Conservation (phyloP, 495 filamentous ascomycete genomes). For the Penicillium cosmopolitanum region DNA sequence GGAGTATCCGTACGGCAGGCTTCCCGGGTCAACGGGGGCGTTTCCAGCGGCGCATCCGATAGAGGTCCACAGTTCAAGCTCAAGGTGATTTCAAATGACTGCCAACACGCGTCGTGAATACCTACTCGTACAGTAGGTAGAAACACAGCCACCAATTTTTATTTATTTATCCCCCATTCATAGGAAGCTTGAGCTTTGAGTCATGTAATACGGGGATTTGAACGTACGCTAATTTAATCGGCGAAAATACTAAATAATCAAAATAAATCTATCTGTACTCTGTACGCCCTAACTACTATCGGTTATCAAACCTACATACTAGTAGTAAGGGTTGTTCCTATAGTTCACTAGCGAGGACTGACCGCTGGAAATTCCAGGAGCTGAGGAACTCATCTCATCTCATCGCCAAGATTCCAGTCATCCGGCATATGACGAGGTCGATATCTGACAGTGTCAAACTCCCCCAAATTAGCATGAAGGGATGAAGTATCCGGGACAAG, state of each 20-base stretch:
- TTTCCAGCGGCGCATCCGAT: conserved; percentile 6
- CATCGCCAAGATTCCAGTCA: conserved; percentile 16
- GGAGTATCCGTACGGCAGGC: conserved; percentile 4
- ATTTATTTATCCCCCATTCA: neutral
- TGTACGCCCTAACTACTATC: no score
- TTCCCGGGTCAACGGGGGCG: neutral
- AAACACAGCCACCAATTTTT: neutral
- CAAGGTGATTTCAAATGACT: neutral
- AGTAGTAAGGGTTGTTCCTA: no score
- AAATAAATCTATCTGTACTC: no score
- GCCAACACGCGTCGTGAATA: neutral
- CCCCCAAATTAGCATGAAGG: neutral
- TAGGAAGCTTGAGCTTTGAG: neutral
- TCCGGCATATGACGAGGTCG: conserved; percentile 8
- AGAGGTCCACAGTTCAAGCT: neutral
- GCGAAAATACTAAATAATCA: no score
- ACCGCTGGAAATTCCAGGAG: neutral
- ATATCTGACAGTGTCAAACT: conserved; percentile 5
- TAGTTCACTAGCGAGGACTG: no score
- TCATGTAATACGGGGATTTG: neutral
- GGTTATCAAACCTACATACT: no score
- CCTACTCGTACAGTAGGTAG: neutral
- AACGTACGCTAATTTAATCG: neutral
- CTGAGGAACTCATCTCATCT: neutral
- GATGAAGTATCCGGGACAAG: conserved; percentile 10